Percentiles rank a stretch among this genome's conserved stretches.
These are phyloP conservation scores for Pythium sp. DNA, from an alignment of 352 stramenopile genomes.

Conservation along the genomic window DNA sequence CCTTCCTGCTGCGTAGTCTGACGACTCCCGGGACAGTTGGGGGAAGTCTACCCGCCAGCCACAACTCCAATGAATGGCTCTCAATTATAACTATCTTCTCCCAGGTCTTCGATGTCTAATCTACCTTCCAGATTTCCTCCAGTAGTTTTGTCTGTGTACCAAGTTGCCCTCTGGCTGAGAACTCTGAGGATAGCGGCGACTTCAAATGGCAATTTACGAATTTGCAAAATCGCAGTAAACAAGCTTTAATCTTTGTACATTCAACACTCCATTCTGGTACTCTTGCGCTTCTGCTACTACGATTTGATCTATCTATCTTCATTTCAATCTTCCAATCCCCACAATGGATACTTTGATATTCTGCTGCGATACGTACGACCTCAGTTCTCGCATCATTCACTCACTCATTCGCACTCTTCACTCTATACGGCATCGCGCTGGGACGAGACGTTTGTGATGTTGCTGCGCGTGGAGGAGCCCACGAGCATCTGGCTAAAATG, in stretches of 20 bases:
- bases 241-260: background rate
- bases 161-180: no score
- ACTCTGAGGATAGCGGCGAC: no score
- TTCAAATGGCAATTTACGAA: no score
- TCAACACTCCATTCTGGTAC: background rate
- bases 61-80: no score
- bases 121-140: no score
- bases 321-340: background rate
- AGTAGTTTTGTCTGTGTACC: no score
- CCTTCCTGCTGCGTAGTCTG: no score
- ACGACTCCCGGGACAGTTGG: no score
- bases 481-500: conserved; percentile 36
- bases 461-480: conserved; percentile 20
- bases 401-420: background rate
- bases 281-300: background rate
- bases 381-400: background rate
- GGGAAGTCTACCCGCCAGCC: no score
- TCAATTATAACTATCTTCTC: no score
- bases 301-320: background rate
- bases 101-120: no score
- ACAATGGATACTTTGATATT: background rate
- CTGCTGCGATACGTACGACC: background rate
- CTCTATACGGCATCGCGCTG: conserved; percentile 7
- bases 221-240: no score
- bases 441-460: conserved; percentile 19